Percentiles rank a stretch among this genome's conserved stretches.
phyloP scores from a whole-genome alignment of 208 protist genomes.

The Leishmania tarentolae region DNA sequence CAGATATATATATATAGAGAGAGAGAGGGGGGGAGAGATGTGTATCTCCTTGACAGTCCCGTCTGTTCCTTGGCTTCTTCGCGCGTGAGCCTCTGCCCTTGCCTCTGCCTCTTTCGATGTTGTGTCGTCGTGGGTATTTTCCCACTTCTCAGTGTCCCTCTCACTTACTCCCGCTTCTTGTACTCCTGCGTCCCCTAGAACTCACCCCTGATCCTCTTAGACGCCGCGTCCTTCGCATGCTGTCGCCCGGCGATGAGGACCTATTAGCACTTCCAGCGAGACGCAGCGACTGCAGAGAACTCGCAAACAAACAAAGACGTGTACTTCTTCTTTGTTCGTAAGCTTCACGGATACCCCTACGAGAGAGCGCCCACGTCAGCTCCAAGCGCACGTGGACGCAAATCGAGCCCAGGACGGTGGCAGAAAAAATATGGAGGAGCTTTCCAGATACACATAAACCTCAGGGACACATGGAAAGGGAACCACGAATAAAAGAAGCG shows the following conservation, averaged over 20 bases:
- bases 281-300: background rate
- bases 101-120: background rate
- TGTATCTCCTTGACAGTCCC: background rate
- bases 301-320: background rate
- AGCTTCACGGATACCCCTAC: background rate
- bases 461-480: no score
- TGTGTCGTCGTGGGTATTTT: background rate
- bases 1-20: background rate
- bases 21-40: no score
- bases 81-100: background rate
- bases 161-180: background rate
- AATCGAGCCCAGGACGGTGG: no score
- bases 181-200: background rate
- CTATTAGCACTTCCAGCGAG: background rate
- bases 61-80: constrained; percentile 3
- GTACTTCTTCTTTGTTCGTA: background rate
- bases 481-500: no score
- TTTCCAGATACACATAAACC: no score
- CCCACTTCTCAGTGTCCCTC: background rate
- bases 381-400: background rate
- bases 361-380: background rate
- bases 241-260: background rate
- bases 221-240: background rate
- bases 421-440: no score
- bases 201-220: background rate